These are phyloP conservation scores for Ustilago crameri DNA, from an alignment of 1,284 basidiomycete species.

Conservation along the genomic window DNA sequence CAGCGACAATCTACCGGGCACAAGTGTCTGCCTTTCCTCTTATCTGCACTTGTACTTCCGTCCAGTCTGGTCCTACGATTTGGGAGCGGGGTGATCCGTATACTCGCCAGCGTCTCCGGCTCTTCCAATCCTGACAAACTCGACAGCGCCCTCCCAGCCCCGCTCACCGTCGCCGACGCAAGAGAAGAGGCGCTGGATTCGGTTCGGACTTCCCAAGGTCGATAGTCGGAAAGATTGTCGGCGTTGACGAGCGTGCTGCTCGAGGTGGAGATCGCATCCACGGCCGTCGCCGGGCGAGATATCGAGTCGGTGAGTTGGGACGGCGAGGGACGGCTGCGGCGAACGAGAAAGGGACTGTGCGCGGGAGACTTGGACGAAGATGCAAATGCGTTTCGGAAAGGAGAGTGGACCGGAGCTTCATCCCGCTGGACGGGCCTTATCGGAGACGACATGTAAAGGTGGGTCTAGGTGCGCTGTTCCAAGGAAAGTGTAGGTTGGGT, in stretches of 20 bases:
- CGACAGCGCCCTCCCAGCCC: slow-evolving; percentile 11
- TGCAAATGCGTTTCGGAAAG: slow-evolving; percentile 32
- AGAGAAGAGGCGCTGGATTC: slow-evolving; percentile 19
- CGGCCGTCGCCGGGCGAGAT: slow-evolving; percentile 2
- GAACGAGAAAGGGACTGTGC: slow-evolving; percentile 30
- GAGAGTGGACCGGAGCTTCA: slow-evolving; percentile 26
- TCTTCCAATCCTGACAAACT: slow-evolving; percentile 24
- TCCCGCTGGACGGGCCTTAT: slow-evolving; percentile 25
- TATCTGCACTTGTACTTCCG: background rate
- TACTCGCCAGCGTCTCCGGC: slow-evolving; percentile 30
- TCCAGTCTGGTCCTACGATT: background rate
- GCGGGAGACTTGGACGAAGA: slow-evolving; percentile 22
- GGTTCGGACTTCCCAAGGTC: slow-evolving; percentile 38
- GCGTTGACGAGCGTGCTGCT: slow-evolving; percentile 51
- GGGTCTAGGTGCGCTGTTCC: background rate
- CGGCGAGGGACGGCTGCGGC: too few species aligned
- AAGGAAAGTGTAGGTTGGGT: background rate
- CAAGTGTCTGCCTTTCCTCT: slow-evolving; percentile 6
- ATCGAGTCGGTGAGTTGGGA: too few species aligned
- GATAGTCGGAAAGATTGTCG: slow-evolving; percentile 33
- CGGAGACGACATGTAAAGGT: slow-evolving; percentile 29
- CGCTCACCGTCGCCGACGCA: slow-evolving; percentile 18
- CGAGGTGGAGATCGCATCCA: slow-evolving; percentile 48
- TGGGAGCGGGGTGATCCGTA: slow-evolving; percentile 28
- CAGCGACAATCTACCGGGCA: slow-evolving; percentile 49